phyloP scores from a whole-genome alignment of 164 flowering plant species.

The Hamamelis virginiana region DNA sequence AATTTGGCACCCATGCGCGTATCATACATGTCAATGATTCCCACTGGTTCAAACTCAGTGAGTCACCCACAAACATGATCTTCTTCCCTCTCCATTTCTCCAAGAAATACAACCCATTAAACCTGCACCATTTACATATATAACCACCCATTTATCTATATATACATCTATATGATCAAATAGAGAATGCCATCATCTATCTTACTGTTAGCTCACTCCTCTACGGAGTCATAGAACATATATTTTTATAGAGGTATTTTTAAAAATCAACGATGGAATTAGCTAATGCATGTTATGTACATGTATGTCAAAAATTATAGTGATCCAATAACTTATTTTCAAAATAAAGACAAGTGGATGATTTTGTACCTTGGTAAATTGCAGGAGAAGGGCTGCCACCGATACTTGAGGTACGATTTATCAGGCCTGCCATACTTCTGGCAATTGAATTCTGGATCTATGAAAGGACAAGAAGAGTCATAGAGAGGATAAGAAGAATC shows the following conservation, averaged over 20 bases:
- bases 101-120: constrained; percentile 65
- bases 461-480: constrained; percentile 69
- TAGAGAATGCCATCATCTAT: no score
- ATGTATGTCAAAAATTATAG: no score
- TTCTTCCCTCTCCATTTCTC: constrained; percentile 69
- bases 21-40: constrained; percentile 63
- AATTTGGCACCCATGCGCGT: constrained; percentile 52
- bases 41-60: constrained; percentile 72
- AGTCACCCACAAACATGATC: constrained; percentile 89
- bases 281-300: no score
- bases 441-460: constrained; percentile 78
- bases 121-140: constrained; percentile 35
- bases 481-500: constrained; percentile 77
- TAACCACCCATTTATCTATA: neutral
- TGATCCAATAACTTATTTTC: no score
- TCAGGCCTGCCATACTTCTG: constrained; percentile 77
- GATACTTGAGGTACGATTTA: constrained; percentile 55
- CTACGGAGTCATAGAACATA: no score
- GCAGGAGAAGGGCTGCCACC: constrained; percentile 81
- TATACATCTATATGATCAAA: no score
- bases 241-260: no score
- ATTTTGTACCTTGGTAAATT: constrained; percentile 57
- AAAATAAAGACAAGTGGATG: neutral
- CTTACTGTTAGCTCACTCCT: no score
- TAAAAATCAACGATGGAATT: no score